phyloP scores from a whole-genome alignment of 805 yeast species.

The Naumovozyma castellii region DNA sequence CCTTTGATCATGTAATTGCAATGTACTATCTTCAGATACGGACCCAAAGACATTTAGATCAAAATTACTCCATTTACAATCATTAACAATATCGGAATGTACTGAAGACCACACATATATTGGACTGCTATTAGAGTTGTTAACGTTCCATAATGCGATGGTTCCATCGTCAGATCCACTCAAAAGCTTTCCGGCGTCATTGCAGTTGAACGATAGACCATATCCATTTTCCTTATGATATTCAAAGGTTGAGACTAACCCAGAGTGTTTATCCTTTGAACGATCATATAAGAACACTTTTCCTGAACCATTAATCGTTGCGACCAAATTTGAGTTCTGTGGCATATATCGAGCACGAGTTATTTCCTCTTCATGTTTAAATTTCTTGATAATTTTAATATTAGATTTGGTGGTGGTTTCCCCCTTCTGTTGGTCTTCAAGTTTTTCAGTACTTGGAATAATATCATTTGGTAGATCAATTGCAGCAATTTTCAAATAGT shows the following conservation, averaged over 20 bases:
- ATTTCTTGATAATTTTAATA: slow-evolving; percentile 52
- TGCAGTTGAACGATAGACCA: slow-evolving; percentile 60
- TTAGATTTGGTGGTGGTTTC: slow-evolving; percentile 31
- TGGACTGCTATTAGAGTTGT: slow-evolving; percentile 19
- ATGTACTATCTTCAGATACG: slow-evolving; percentile 60
- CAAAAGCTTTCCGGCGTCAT: slow-evolving; percentile 39
- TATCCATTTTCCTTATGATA: slow-evolving; percentile 64
- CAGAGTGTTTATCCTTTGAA: slow-evolving; percentile 22
- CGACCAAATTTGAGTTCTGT: slow-evolving; percentile 43
- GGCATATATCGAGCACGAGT: slow-evolving; percentile 69
- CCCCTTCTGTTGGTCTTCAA: slow-evolving; percentile 15
- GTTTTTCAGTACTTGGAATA: slow-evolving; percentile 9
- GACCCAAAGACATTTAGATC: slow-evolving; percentile 50
- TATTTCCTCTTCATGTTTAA: slow-evolving; percentile 53
- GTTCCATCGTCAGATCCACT: slow-evolving; percentile 61
- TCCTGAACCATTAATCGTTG: slow-evolving; percentile 64
- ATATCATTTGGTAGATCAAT: slow-evolving; percentile 47
- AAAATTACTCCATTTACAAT: slow-evolving; percentile 60
- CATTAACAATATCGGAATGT: slow-evolving; percentile 61
- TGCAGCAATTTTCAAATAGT: slow-evolving; percentile 56
- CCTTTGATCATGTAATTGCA: slow-evolving; percentile 49
- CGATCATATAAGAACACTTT: slow-evolving; percentile 44
- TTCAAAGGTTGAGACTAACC: slow-evolving; percentile 28
- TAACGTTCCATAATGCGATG: slow-evolving; percentile 52
- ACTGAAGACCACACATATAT: slow-evolving; percentile 19